Conservation (phyloP, 2,329 filamentous ascomycete genomes). For the Harringtonia aguacate region DNA sequence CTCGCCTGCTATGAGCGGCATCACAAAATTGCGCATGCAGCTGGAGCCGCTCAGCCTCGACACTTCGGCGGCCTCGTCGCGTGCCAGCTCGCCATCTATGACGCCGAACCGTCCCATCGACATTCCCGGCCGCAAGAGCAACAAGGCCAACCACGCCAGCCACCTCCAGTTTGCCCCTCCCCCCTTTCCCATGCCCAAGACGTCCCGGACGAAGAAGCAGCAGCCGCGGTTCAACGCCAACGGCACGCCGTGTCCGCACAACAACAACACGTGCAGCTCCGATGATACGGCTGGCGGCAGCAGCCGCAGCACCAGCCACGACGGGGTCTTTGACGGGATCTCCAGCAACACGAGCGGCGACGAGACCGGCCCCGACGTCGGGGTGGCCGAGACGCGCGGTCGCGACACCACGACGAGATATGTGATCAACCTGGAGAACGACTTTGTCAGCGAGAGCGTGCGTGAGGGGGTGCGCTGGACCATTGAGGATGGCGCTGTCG, state of each 20-base stretch:
- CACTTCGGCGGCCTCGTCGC: conserved; percentile 32
- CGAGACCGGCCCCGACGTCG: conserved; percentile 21
- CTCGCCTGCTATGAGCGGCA: conserved; percentile 55
- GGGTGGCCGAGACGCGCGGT: conserved; percentile 30
- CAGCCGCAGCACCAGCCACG: conserved; percentile 48
- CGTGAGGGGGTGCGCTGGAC: conserved; percentile 23
- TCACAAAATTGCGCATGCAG: conserved; percentile 72
- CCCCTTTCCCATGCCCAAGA: too few species aligned
- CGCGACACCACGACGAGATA: conserved; percentile 71
- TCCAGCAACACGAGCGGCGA: conserved; percentile 51
- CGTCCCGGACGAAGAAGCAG: too few species aligned
- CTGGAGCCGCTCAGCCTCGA: conserved; percentile 68
- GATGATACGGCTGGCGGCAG: conserved; percentile 29
- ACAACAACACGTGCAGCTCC: conserved; percentile 10
- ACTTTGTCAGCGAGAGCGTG: conserved; percentile 66
- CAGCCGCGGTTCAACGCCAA: too few species aligned
- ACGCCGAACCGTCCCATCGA: too few species aligned
- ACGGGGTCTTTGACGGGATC: conserved; percentile 43
- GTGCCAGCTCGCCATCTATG: conserved; percentile 25
- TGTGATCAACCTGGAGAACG: conserved; percentile 72
- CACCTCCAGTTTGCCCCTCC: too few species aligned
- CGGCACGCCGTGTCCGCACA: background rate
- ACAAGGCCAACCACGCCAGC: too few species aligned
- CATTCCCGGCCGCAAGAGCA: too few species aligned
- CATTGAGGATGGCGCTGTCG: background rate